phyloP scores from a whole-genome alignment of 192 early-diverging fungal species.

The Lobosporangium transversale region DNA sequence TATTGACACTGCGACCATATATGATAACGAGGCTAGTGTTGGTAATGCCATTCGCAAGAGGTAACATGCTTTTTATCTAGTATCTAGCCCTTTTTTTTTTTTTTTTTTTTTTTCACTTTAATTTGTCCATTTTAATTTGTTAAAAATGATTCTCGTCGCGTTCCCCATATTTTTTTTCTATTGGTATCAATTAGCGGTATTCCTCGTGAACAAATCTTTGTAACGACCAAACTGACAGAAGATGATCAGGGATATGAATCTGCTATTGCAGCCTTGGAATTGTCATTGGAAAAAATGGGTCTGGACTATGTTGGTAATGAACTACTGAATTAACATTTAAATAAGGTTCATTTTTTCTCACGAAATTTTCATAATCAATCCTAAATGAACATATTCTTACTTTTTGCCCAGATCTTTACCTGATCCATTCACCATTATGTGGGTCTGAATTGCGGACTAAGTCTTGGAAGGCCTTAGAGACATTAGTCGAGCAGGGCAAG shows the following conservation, averaged over 20 bases:
- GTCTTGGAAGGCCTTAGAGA: constrained; percentile 64
- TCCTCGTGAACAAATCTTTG: constrained; percentile 64
- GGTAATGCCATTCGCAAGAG: constrained; percentile 57
- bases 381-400: not conserved
- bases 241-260: constrained; percentile 63
- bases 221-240: constrained; percentile 73
- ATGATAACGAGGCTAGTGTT: constrained; percentile 59
- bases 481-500: constrained; percentile 58
- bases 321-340: not conserved
- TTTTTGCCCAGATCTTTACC: constrained; percentile 56
- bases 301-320: constrained; percentile 62
- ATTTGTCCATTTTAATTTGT: not conserved
- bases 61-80: too few relatives aligned
- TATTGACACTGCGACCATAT: constrained; percentile 62
- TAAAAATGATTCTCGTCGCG: not conserved
- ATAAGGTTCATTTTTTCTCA: not conserved
- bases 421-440: constrained; percentile 68
- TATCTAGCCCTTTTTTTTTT: too few relatives aligned
- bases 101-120: not conserved
- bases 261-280: constrained; percentile 59
- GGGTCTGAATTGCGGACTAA: constrained; percentile 53
- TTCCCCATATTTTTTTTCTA: not conserved
- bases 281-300: constrained; percentile 61
- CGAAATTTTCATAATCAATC: not conserved
- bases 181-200: constrained; percentile 33